phyloP scores from a whole-genome alignment of 176 grass and related monocot genomes.

The Carex pumila region DNA sequence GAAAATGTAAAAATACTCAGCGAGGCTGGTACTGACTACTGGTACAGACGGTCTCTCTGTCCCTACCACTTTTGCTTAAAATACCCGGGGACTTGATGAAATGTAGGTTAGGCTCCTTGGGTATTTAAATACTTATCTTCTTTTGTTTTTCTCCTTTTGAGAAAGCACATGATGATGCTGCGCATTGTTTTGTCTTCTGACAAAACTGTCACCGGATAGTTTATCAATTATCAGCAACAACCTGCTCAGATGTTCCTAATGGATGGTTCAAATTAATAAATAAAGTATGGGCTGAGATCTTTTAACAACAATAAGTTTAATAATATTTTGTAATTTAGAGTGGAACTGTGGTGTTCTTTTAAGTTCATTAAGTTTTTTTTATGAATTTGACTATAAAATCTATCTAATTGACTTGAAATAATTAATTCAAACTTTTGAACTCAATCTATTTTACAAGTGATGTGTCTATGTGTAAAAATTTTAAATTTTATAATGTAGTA shows the following conservation, averaged over 20 bases:
- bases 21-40: neutral
- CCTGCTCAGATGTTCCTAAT: constrained; percentile 4
- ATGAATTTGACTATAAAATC: neutral
- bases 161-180: constrained; percentile 5
- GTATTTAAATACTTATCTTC: neutral
- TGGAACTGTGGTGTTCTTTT: too few relatives aligned
- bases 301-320: neutral
- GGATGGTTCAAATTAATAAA: neutral
- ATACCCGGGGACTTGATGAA: neutral
- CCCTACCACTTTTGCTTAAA: constrained; percentile 8
- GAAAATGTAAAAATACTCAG: neutral
- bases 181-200: constrained; percentile 8
- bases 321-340: neutral
- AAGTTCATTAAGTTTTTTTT: too few relatives aligned
- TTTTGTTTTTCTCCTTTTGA: constrained; percentile 12
- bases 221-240: neutral
- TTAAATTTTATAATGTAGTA: too few relatives aligned
- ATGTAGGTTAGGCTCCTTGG: neutral
- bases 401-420: too few relatives aligned
- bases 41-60: neutral
- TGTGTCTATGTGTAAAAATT: too few relatives aligned
- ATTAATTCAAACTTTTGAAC: too few relatives aligned
- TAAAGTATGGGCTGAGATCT: neutral
- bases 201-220: constrained; percentile 1
- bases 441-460: too few relatives aligned